Conservation (phyloP, 1,139 yeast genomes). For the Kodamaea ohmeri region DNA sequence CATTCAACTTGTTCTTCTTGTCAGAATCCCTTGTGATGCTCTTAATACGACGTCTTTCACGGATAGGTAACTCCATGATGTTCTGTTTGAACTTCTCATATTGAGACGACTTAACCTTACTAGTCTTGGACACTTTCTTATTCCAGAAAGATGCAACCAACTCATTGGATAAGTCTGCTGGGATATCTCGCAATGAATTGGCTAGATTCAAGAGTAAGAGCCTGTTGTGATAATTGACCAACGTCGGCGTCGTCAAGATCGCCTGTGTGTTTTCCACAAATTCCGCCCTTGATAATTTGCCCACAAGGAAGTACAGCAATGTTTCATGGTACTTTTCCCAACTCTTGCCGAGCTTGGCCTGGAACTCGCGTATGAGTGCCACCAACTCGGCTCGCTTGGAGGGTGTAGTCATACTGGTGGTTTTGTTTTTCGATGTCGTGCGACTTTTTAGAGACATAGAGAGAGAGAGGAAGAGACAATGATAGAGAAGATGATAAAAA, state of each 20-base stretch:
- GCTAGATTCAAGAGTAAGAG: constrained; percentile 78
- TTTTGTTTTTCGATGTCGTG: not conserved
- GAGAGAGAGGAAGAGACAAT: too few relatives aligned
- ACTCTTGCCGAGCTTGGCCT: constrained; percentile 62
- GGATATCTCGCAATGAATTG: constrained; percentile 74
- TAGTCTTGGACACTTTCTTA: constrained; percentile 41
- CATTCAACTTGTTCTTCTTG: constrained; percentile 69
- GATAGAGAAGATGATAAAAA: too few relatives aligned
- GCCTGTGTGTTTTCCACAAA: constrained; percentile 55
- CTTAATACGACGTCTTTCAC: constrained; percentile 83
- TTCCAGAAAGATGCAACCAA: constrained; percentile 58
- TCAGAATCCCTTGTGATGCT: constrained; percentile 81
- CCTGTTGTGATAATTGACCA: constrained; percentile 69
- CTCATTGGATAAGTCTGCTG: constrained; percentile 41
- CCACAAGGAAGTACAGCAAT: constrained; percentile 71
- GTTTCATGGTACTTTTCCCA: constrained; percentile 90
- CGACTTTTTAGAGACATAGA: not conserved
- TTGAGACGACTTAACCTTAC: constrained; percentile 55
- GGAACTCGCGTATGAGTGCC: constrained; percentile 68
- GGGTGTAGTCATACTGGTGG: not conserved
- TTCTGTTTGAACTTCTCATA: constrained; percentile 81
- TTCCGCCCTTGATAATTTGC: constrained; percentile 76
- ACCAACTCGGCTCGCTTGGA: constrained; percentile 67
- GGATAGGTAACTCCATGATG: constrained; percentile 80
- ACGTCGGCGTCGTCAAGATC: constrained; percentile 47